Evolutionary conservation across 2,329 filamentous ascomycete genomes (phyloP).

Genomic region (Elsinoe necatrix): DNA sequence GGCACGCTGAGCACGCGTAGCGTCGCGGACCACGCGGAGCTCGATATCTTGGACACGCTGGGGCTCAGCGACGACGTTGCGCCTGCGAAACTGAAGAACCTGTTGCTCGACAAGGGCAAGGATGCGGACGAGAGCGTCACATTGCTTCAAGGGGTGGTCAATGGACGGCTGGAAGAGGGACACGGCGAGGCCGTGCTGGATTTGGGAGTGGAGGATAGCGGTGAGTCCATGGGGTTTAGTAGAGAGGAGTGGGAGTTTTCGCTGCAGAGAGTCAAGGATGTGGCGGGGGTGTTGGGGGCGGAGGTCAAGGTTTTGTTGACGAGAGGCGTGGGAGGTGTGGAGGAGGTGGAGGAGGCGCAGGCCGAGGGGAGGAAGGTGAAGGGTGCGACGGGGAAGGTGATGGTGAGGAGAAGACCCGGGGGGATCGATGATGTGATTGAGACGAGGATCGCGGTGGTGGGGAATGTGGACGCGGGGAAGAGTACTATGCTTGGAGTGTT

Average conservation of each 20-base stretch:
- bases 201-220: slow-evolving; percentile 81
- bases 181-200: slow-evolving; percentile 88
- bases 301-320: slow-evolving; percentile 78
- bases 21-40: slow-evolving; percentile 69
- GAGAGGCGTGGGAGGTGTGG: slow-evolving; percentile 73
- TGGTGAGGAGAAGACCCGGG: slow-evolving; percentile 66
- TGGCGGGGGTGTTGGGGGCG: slow-evolving; percentile 57
- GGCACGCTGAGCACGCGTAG: slow-evolving; percentile 24
- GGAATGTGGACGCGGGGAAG: slow-evolving; percentile 96
- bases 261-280: slow-evolving; percentile 55
- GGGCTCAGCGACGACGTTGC: slow-evolving; percentile 62
- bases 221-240: slow-evolving; percentile 71
- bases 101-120: slow-evolving; percentile 55
- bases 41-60: slow-evolving; percentile 78
- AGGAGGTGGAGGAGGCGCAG: slow-evolving; percentile 54
- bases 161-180: slow-evolving; percentile 67
- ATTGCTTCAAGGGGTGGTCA: slow-evolving; percentile 57
- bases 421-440: slow-evolving; percentile 84
- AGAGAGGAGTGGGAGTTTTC: slow-evolving; percentile 68
- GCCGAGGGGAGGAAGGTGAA: slow-evolving; percentile 55
- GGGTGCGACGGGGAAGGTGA: slow-evolving; percentile 73
- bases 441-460: slow-evolving; percentile 91
- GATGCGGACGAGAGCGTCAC: slow-evolving; percentile 52
- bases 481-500: slow-evolving; percentile 92
- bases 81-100: slow-evolving; percentile 61